These are phyloP conservation scores for Beauveria brongniartii DNA, from an alignment of 2,329 filamentous ascomycete species.

Conservation along the genomic window DNA sequence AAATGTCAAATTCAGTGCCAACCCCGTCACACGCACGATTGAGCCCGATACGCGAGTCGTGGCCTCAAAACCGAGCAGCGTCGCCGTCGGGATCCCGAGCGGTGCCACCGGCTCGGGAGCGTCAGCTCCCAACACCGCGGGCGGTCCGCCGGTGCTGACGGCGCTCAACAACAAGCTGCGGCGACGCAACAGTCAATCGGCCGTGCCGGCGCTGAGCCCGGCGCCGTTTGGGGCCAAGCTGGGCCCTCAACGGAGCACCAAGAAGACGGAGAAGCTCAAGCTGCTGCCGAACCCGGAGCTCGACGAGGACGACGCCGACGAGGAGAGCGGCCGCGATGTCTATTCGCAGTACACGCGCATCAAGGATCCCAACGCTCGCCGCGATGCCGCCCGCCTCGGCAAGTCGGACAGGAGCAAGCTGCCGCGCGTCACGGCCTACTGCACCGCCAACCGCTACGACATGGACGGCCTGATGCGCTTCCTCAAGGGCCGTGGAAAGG, in stretches of 20 bases:
- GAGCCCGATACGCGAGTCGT: constrained; percentile 34
- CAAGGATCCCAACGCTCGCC: constrained; percentile 86
- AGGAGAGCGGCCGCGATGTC: constrained; percentile 89
- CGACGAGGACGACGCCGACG: constrained; percentile 67
- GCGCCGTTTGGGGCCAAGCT: constrained; percentile 55
- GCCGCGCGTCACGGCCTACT: constrained; percentile 92
- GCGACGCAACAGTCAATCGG: constrained; percentile 73
- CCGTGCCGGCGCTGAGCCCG: constrained; percentile 28
- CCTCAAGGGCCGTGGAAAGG: constrained; percentile 74
- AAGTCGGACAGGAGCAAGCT: constrained; percentile 85
- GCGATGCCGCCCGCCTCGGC: constrained; percentile 84
- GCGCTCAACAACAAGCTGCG: constrained; percentile 82
- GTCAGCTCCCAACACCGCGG: constrained; percentile 22
- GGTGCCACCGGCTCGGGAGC: constrained; percentile 24
- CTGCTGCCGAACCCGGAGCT: constrained; percentile 86
- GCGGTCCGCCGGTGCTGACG: constrained; percentile 48
- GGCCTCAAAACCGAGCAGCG: constrained; percentile 16
- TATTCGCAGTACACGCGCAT: constrained; percentile 98
- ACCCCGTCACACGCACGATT: constrained; percentile 55
- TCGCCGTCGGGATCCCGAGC: constrained; percentile 15
- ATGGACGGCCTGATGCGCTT: constrained; percentile 86
- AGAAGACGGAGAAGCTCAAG: constrained; percentile 94
- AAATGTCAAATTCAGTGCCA: constrained; percentile 71
- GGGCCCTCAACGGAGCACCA: constrained; percentile 88
- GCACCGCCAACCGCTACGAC: constrained; percentile 85